These are phyloP conservation scores for Knoxia roxburghii DNA, from an alignment of 257 asterid species.

Conservation along the genomic window DNA sequence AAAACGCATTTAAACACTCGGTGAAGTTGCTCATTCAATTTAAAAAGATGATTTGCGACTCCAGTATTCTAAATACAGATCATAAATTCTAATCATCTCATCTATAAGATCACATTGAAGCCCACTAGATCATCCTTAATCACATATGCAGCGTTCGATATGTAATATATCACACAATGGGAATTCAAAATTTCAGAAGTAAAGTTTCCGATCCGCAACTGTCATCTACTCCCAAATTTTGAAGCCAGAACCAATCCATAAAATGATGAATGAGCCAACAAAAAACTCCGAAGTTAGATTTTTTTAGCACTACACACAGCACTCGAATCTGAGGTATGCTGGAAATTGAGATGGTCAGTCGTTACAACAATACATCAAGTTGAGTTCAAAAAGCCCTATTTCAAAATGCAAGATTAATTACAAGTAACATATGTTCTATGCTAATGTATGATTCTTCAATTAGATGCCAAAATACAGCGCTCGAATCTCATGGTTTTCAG, in stretches of 20 bases:
- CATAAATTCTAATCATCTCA: background rate
- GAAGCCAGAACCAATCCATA: background rate
- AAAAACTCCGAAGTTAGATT: background rate
- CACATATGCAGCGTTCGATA: background rate
- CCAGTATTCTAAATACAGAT: background rate
- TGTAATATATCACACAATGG: background rate
- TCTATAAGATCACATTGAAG: background rate
- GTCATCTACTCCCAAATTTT: background rate
- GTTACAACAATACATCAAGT: background rate
- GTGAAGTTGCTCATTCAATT: background rate
- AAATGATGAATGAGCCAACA: background rate
- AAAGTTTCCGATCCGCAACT: background rate
- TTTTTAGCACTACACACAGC: background rate
- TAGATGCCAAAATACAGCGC: background rate
- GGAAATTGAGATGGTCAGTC: background rate
- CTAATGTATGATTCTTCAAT: background rate
- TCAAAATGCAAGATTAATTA: background rate
- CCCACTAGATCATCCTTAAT: background rate
- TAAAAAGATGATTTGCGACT: background rate
- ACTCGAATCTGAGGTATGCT: background rate
- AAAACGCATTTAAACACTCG: background rate
- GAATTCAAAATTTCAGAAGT: background rate
- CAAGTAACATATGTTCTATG: background rate
- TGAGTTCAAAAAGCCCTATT: background rate
- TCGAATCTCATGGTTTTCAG: background rate